A percentile compares a stretch with the other conserved stretches of the same genome.
Conservation (phyloP, 129 eudicot genomes). For the Oenanthe sinensis region DNA sequence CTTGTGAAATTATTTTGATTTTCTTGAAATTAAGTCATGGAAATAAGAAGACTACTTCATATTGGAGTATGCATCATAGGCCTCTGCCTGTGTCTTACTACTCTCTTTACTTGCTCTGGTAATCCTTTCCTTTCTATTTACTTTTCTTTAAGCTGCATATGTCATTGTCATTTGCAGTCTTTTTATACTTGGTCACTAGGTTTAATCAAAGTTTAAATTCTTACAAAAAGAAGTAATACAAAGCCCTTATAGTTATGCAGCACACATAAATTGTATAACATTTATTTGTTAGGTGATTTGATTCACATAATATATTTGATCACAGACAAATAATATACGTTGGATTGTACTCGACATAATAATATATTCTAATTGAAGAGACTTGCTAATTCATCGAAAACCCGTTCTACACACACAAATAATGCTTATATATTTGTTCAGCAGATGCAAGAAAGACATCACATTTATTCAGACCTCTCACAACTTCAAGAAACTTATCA, state of each 20-base stretch:
- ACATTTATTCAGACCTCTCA: constrained; percentile 10
- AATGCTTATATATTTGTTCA: background rate
- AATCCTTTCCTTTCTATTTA: background rate
- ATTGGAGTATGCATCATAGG: constrained; percentile 7
- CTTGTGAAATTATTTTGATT: constrained; percentile 11
- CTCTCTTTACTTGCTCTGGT: constrained; percentile 26
- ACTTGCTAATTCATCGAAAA: background rate
- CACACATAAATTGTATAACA: background rate
- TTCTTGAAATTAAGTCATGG: constrained; percentile 16
- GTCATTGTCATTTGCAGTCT: background rate
- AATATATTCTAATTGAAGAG: background rate
- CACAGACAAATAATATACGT: no score
- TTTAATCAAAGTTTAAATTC: background rate
- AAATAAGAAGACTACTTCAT: constrained; percentile 7
- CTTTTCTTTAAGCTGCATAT: background rate
- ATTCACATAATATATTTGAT: background rate
- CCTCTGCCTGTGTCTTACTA: constrained; percentile 19
- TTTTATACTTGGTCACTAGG: background rate
- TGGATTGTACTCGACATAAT: background rate
- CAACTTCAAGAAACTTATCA: constrained; percentile 9
- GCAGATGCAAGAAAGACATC: constrained; percentile 43
- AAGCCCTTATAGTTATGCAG: background rate
- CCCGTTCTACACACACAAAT: background rate
- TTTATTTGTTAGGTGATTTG: background rate
- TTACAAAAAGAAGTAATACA: background rate